phyloP scores from a whole-genome alignment of 148 eudicot species.

The Vaccinium macrocarpon region DNA sequence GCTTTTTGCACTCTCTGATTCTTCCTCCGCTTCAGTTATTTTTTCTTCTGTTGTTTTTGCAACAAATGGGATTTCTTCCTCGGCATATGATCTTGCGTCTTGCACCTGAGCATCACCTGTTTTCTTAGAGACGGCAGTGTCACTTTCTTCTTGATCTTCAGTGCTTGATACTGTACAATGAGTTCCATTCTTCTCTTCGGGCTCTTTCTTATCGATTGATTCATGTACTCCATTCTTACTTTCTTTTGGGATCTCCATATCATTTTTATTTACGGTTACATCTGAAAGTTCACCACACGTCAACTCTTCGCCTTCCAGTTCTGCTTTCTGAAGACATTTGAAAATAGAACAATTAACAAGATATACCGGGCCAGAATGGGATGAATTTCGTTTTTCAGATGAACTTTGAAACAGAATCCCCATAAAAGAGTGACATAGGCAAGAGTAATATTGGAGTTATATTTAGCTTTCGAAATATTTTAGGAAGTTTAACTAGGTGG shows the following conservation, averaged over 20 bases:
- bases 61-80: background rate
- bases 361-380: background rate
- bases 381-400: background rate
- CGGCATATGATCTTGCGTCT: background rate
- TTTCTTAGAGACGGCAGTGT: background rate
- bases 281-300: conserved; percentile 3
- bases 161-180: background rate
- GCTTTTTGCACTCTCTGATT: background rate
- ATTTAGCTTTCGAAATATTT: background rate
- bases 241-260: background rate
- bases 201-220: background rate
- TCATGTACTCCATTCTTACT: background rate
- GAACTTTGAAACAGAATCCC: background rate
- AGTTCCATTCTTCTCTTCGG: conserved; percentile 4
- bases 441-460: background rate
- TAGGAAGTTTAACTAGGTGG: background rate
- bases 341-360: background rate
- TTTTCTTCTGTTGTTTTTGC: conserved; percentile 9
- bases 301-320: conserved; percentile 17
- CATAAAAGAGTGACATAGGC: background rate
- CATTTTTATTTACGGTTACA: conserved; percentile 1
- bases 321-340: conserved; percentile 21
- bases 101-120: conserved; percentile 13
- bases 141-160: conserved; percentile 10
- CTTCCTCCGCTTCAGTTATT: background rate